phyloP scores from a whole-genome alignment of 139 green algal species.

The Gonium pectorale region DNA sequence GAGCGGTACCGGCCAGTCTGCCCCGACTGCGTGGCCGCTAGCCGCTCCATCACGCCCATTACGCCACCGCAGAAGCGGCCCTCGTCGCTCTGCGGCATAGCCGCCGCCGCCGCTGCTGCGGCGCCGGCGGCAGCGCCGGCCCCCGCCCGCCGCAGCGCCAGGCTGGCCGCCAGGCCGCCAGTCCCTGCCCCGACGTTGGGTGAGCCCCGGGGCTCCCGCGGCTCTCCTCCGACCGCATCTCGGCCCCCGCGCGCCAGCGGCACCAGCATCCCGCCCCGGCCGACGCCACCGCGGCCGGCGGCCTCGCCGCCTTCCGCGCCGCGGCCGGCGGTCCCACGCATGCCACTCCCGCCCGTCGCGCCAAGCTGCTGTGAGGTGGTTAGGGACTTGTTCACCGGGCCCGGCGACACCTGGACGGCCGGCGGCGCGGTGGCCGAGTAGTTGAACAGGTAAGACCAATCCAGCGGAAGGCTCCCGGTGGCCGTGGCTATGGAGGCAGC shows the following conservation, averaged over 20 bases:
- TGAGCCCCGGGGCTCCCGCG: not conserved
- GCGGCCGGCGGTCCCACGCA: not conserved
- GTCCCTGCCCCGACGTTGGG: not conserved
- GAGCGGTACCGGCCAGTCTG: conserved; percentile 29
- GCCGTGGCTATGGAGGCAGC: not conserved
- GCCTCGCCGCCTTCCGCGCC: not conserved
- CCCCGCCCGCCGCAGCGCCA: not conserved
- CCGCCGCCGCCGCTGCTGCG: not conserved
- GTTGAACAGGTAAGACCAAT: conserved; percentile 17
- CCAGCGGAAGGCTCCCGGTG: not conserved
- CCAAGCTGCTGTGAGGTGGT: not conserved
- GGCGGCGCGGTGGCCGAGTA: not conserved
- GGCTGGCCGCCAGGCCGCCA: not conserved
- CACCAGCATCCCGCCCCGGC: too few relatives aligned
- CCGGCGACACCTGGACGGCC: too few relatives aligned
- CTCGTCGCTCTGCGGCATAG: not conserved
- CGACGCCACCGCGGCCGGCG: not conserved
- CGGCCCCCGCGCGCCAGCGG: too few relatives aligned
- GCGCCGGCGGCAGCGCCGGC: too few relatives aligned
- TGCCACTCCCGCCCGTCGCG: not conserved
- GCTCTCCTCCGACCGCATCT: not conserved
- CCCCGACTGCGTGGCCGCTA: conserved; percentile 15
- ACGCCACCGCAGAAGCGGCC: conserved; percentile 23
- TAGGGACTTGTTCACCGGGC: too few relatives aligned
- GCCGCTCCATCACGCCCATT: conserved; percentile 38